phyloP scores from a whole-genome alignment of 2,329 filamentous ascomycete genomes.

The Aaosphaeria arxii region DNA sequence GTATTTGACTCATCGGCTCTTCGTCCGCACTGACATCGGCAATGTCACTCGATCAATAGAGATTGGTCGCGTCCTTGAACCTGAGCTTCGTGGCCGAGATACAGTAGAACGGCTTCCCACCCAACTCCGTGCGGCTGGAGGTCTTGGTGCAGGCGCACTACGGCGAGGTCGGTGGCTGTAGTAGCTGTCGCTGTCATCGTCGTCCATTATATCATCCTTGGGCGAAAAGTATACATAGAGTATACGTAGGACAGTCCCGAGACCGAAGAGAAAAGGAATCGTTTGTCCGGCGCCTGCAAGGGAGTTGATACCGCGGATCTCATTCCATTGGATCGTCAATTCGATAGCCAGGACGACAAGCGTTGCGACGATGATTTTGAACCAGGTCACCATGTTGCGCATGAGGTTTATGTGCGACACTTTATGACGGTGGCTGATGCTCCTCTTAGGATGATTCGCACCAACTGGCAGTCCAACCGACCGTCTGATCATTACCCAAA shows the following conservation, averaged over 20 bases:
- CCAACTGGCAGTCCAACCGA: slow-evolving; percentile 4
- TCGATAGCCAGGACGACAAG: slow-evolving; percentile 10
- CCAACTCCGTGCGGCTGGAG: too few relatives aligned
- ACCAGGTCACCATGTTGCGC: slow-evolving; percentile 9
- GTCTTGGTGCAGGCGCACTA: too few relatives aligned
- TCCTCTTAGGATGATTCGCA: neutral
- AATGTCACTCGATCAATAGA: too few relatives aligned
- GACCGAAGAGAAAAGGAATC: slow-evolving; percentile 17
- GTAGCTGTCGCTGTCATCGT: neutral
- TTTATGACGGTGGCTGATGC: slow-evolving; percentile 3
- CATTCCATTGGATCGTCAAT: slow-evolving; percentile 17
- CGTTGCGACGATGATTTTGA: slow-evolving; percentile 11
- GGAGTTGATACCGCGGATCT: slow-evolving; percentile 10
- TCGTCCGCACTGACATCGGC: too few relatives aligned
- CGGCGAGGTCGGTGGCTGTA: too few relatives aligned
- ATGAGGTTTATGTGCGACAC: slow-evolving; percentile 8
- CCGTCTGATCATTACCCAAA: slow-evolving; percentile 6
- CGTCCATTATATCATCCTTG: neutral
- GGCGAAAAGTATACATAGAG: slow-evolving; percentile 10
- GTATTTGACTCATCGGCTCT: too few relatives aligned
- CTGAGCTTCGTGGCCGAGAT: too few relatives aligned
- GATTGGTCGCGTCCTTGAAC: too few relatives aligned
- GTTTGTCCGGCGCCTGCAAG: slow-evolving; percentile 12
- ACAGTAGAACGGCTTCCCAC: too few relatives aligned
- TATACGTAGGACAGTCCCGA: slow-evolving; percentile 9